Percentiles rank a stretch among this genome's conserved stretches.
These are phyloP conservation scores for Rosa chinensis DNA, from an alignment of 306 rosid species.

Conservation along the genomic window DNA sequence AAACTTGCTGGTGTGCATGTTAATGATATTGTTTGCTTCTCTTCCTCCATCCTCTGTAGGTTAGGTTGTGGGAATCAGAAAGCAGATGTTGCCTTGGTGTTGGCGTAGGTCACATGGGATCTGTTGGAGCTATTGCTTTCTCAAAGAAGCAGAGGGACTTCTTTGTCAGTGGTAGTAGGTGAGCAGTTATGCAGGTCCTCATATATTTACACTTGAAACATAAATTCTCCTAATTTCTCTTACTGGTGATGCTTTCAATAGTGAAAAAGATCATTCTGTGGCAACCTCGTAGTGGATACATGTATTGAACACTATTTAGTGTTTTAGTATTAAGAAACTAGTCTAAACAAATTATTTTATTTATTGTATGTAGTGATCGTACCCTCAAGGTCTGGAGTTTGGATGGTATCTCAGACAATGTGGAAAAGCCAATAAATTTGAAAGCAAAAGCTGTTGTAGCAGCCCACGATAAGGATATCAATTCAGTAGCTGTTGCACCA, in stretches of 20 bases:
- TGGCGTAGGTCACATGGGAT: conserved; percentile 85
- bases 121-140: conserved; percentile 90
- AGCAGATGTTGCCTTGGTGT: conserved; percentile 74
- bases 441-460: conserved; percentile 91
- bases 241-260: conserved; percentile 3
- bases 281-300: background rate
- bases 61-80: conserved; percentile 92
- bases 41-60: conserved; percentile 48
- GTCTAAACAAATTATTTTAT: conserved; percentile 18
- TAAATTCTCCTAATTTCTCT: background rate
- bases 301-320: background rate
- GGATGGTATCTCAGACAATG: conserved; percentile 53
- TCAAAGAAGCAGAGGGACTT: conserved; percentile 69
- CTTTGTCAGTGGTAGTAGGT: conserved; percentile 97
- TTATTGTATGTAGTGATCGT: conserved; percentile 62
- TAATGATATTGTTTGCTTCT: conserved; percentile 11
- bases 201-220: background rate
- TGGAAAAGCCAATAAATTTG: conserved; percentile 48
- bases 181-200: conserved; percentile 29
- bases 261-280: background rate
- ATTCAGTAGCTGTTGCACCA: conserved; percentile 92
- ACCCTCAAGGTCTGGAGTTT: conserved; percentile 92
- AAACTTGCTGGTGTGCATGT: background rate
- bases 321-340: background rate
- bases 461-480: conserved; percentile 97